These are phyloP conservation scores for Lactarius tabidus DNA, from an alignment of 768 basidiomycete species.

Conservation along the genomic window DNA sequence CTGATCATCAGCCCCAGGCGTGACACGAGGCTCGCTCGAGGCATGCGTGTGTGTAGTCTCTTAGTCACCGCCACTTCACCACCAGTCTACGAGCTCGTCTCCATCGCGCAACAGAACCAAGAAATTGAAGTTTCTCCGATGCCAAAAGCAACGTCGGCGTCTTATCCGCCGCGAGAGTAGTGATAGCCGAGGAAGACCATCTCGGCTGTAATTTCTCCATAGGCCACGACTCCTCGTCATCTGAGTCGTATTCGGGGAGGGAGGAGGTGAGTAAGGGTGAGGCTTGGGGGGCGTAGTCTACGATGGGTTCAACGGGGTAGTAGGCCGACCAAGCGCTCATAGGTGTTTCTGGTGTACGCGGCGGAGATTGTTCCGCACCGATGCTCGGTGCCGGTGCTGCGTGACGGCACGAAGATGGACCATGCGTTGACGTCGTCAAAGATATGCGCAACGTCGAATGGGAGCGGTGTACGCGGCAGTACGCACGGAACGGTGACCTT, in stretches of 20 bases:
- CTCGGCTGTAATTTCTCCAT: too few relatives aligned
- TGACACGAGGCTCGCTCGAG: conserved; percentile 14
- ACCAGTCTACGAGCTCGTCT: conserved; percentile 5
- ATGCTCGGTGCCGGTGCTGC: conserved; percentile 24
- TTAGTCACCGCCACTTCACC: neutral
- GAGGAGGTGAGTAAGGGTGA: neutral
- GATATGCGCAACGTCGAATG: conserved; percentile 40
- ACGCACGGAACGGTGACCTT: conserved; percentile 38
- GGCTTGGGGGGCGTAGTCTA: neutral
- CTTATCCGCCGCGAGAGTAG: too few relatives aligned
- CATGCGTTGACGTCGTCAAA: conserved; percentile 24
- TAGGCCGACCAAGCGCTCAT: conserved; percentile 5
- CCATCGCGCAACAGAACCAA: conserved; percentile 24
- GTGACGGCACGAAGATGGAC: conserved; percentile 14
- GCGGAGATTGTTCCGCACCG: conserved; percentile 25
- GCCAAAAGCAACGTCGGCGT: conserved; percentile 17
- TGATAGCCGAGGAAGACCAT: too few relatives aligned
- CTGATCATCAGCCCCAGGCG: too few relatives aligned
- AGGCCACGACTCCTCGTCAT: too few relatives aligned
- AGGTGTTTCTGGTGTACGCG: conserved; percentile 16
- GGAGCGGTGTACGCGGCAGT: conserved; percentile 48
- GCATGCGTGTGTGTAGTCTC: neutral
- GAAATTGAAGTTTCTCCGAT: conserved; percentile 29
- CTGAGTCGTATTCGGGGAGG: too few relatives aligned
- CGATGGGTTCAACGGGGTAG: conserved; percentile 12